Base-by-base conservation (phyloP, 108 stramenopile species). In the Pseudonitzschia multistriata region DNA sequence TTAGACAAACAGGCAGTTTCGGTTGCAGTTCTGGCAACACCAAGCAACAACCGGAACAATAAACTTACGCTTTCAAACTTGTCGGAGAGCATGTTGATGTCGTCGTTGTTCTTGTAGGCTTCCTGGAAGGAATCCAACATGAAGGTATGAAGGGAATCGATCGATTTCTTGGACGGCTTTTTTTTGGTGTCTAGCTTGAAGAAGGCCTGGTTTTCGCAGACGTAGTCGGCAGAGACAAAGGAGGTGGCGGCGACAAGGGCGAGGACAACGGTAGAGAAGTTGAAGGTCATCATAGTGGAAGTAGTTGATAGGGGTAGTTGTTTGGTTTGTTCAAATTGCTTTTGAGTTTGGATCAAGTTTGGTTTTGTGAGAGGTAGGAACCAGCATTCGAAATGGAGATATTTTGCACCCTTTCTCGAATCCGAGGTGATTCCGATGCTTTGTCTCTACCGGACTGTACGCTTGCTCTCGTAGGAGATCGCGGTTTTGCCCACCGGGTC, bases 231-330 rank as follows among this genome's bases (percentile, higher is more conserved):
- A 55, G 54, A 28, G 29, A 30, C 27, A 30, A 13, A 30, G 27
- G 54, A 8, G 29, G 29, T n/a, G 29, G 29, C 14, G 0, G 54
- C 29, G 0, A 30, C 0, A n/a, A 55, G 54, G 54, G 29, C 29
- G 27, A 55, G 54, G n/a, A 25, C 54, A 25, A n/a, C 27, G 29
- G 54, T 27, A 7, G n/a, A 55, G 54, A 55, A 27, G 22, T 55
- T n/a, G n/a, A n/a, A n/a, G n/a, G n/a, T 45, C 42, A 45, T 55
- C 54, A 55, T 55, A 25, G 29, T 55, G 27, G 54, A 55, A 55
- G 14, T 25, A 10, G 4, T 13, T 0, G 0, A 25, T 0, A 5
- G 6, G 22, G 13, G 21, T 53, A 17, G 25, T 53, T 25, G 52
- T 53, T 55, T 55, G 54, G 14, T 30, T 55, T 21, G 42, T 45